Base-by-base conservation (phyloP, 164 flowering plant genomes). In the Dillenia turbinata region DNA sequence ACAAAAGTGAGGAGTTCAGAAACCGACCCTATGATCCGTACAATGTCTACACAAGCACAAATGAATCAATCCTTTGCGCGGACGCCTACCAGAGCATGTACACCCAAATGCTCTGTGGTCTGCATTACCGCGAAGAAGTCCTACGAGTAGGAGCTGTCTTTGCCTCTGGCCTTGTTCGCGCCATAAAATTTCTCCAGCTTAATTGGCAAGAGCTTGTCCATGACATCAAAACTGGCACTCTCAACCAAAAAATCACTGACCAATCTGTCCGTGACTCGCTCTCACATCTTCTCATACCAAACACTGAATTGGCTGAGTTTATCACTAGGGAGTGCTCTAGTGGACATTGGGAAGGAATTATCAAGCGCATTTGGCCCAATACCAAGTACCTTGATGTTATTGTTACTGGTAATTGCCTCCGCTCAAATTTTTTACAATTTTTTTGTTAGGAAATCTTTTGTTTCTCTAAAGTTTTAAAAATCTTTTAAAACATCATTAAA, bases 21-120 rank as follows among this genome's bases (percentile, higher is more conserved):
- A 80, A 56, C 50, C 65, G 92, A 26, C 87, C 90, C 0, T 76
- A 65, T 44, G 96, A 89, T 53, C 92, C 96, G 0, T 86, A 77
- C 82, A 82, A 60, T 13, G 87, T 77, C 10, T 78, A 78, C 85
- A 89, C 96, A 5, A 89, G 96, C 82, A 90, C 92, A 1, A 70
- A 78, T 61, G 90, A 85, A 72, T 75, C 96, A 48, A 75, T 89
- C 44, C 85, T 89, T 33, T 89, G 92, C 67, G 9, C 74, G 1
- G 96, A 89, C 57, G 77, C 96, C 6, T 85, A 81, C 67, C 96
- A 89, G 52, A 82, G 89, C 89, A 89, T 89, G 96, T 89, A 89
- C 81, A 57, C 88, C 33, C 96, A 89, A 56, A 87, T 89, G 96
- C 81, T 89, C 1, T 87, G 89, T 12, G 96, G 96, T 48, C 83